These are phyloP conservation scores for Phalaenopsis aphrodite DNA, from an alignment of 106 monocot species.

Conservation along the genomic window DNA sequence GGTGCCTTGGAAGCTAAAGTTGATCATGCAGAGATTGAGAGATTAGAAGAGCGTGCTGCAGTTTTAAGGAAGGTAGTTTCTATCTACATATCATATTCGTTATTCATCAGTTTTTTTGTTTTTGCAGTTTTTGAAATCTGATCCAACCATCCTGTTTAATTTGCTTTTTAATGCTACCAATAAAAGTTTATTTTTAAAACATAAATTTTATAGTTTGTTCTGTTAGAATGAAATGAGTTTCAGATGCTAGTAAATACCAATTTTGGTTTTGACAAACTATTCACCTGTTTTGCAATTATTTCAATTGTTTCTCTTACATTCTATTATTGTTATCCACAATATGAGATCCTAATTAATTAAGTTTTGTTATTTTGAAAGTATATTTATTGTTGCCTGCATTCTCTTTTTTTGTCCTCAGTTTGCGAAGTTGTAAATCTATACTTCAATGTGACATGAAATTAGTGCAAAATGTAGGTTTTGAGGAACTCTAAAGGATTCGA, in stretches of 20 bases:
- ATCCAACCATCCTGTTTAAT: background rate
- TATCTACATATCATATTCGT: background rate
- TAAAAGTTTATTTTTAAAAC: background rate
- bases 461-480: no score
- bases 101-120: background rate
- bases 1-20: slow-evolving; percentile 19
- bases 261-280: background rate
- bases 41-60: slow-evolving; percentile 55
- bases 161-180: background rate
- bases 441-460: background rate
- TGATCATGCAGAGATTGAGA: slow-evolving; percentile 51
- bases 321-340: background rate
- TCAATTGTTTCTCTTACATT: background rate
- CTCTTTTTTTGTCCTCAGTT: background rate
- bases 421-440: background rate
- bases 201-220: background rate
- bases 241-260: background rate
- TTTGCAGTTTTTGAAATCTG: background rate
- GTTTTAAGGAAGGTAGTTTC: slow-evolving; percentile 58
- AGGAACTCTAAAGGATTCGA: no score
- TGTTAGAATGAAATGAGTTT: background rate
- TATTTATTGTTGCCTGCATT: background rate
- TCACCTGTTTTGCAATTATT: background rate
- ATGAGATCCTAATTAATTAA: background rate
- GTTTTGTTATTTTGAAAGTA: background rate